phyloP scores from a whole-genome alignment of 2,329 filamentous ascomycete genomes.

The Didymella pomorum region DNA sequence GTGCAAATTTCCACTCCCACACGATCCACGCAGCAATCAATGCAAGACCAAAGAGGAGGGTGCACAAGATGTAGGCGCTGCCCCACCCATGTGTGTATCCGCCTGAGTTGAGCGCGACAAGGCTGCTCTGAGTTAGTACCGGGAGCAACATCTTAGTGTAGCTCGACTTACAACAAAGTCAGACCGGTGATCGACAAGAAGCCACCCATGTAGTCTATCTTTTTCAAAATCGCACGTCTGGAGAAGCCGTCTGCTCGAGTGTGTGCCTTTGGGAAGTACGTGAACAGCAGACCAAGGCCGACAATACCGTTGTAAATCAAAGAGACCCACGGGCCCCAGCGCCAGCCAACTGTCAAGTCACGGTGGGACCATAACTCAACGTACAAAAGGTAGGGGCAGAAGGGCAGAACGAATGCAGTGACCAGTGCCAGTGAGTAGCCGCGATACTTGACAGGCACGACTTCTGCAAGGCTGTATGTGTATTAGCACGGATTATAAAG shows the following conservation, averaged over 20 bases:
- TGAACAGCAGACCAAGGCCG: slow-evolving; percentile 40
- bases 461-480: slow-evolving; percentile 39
- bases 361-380: slow-evolving; percentile 42
- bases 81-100: slow-evolving; percentile 53
- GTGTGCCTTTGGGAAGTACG: slow-evolving; percentile 45
- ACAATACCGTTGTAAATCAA: slow-evolving; percentile 46
- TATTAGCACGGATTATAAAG: slow-evolving; percentile 18
- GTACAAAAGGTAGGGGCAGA: slow-evolving; percentile 46
- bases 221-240: slow-evolving; percentile 38
- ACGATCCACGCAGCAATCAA: slow-evolving; percentile 47
- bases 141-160: not conserved
- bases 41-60: slow-evolving; percentile 47
- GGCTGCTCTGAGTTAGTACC: slow-evolving; percentile 28
- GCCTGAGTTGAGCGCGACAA: slow-evolving; percentile 52
- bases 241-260: slow-evolving; percentile 46
- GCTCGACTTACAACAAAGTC: slow-evolving; percentile 39
- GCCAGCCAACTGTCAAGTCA: slow-evolving; percentile 38
- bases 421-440: slow-evolving; percentile 46
- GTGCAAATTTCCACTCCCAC: slow-evolving; percentile 51
- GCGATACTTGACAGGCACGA: slow-evolving; percentile 46
- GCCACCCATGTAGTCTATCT: slow-evolving; percentile 44
- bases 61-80: slow-evolving; percentile 49
- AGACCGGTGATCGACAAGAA: slow-evolving; percentile 44
- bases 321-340: slow-evolving; percentile 48
- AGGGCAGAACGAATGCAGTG: slow-evolving; percentile 47